A percentile compares a stretch with the other conserved stretches of the same genome.
phyloP scores from a whole-genome alignment of 805 yeast species.

The Novakomyces olei region DNA sequence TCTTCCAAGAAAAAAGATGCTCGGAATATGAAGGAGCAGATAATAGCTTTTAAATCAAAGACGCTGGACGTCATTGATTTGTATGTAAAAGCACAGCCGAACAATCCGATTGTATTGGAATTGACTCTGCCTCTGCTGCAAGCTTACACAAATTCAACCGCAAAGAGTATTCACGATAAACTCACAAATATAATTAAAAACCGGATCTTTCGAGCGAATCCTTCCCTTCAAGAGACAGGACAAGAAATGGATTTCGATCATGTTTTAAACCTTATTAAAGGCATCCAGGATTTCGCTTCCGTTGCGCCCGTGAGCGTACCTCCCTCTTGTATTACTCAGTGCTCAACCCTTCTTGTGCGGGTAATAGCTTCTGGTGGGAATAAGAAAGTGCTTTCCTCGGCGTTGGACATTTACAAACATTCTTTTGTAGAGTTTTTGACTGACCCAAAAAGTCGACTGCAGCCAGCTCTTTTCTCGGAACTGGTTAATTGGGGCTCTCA shows the following conservation, averaged over 20 bases:
- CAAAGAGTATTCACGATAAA: constrained; percentile 1
- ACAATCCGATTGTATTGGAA: constrained; percentile 19
- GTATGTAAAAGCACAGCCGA: constrained; percentile 27
- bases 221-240: not conserved
- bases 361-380: not conserved
- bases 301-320: not conserved
- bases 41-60: constrained; percentile 56
- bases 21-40: constrained; percentile 56
- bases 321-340: constrained; percentile 1
- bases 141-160: constrained; percentile 39
- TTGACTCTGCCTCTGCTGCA: constrained; percentile 34
- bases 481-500: constrained; percentile 4
- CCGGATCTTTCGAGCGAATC: not conserved
- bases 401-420: not conserved
- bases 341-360: not conserved
- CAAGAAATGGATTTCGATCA: not conserved
- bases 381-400: not conserved
- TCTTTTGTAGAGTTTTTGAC: not conserved
- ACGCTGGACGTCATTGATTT: constrained; percentile 56
- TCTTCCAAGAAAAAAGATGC: constrained; percentile 43
- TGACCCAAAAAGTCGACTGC: not conserved
- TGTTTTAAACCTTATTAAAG: not conserved
- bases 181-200: not conserved
- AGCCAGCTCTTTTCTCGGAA: constrained; percentile 1
- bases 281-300: not conserved